Percentiles rank a stretch among this genome's conserved stretches.
phyloP scores from a whole-genome alignment of 352 stramenopile species.

The Peronospora tabacina region DNA sequence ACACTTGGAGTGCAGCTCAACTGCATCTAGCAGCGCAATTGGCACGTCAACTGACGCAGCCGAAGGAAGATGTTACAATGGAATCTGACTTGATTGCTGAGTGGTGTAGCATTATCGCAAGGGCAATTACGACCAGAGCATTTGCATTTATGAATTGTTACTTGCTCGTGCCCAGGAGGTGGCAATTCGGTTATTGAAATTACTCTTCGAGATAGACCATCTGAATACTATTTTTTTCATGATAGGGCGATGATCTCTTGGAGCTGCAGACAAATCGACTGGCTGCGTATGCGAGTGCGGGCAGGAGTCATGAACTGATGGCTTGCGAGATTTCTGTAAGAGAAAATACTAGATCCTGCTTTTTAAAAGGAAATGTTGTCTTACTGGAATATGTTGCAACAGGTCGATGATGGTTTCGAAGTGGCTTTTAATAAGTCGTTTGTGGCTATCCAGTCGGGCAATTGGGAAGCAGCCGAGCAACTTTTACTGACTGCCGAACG shows the following conservation, averaged over 20 bases:
- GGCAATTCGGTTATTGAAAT: neutral
- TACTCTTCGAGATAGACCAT: neutral
- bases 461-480: conserved; percentile 43
- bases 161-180: conserved; percentile 38
- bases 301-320: conserved; percentile 45
- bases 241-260: conserved; percentile 52
- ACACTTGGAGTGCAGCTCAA: conserved; percentile 34
- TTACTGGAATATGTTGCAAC: conserved; percentile 6
- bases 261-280: conserved; percentile 76
- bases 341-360: neutral
- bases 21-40: conserved; percentile 66
- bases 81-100: conserved; percentile 3
- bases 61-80: neutral
- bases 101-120: conserved; percentile 53
- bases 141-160: conserved; percentile 71
- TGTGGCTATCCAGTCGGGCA: conserved; percentile 51
- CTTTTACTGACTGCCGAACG: conserved; percentile 52
- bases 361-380: neutral
- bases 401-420: conserved; percentile 73
- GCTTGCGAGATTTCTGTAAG: conserved; percentile 43
- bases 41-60: conserved; percentile 21
- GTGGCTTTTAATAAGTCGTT: conserved; percentile 84
- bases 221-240: neutral
- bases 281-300: conserved; percentile 60
- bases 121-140: conserved; percentile 53